Base-by-base conservation (phyloP, 1,284 basidiomycete genomes). In the Porodaedalea pini region DNA sequence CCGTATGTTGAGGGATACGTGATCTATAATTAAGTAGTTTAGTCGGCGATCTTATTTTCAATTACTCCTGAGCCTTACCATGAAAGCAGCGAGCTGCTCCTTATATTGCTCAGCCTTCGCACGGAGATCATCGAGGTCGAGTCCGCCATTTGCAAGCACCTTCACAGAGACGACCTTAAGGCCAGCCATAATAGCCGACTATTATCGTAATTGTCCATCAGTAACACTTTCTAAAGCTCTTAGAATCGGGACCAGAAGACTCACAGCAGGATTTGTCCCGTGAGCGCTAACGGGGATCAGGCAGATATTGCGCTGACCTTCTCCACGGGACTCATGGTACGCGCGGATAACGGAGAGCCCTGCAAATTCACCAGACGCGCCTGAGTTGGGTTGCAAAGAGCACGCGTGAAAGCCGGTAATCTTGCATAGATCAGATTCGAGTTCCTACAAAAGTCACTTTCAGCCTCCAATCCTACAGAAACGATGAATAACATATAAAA, bases 161-260 rank as follows among this genome's bases (percentile, higher is more conserved):
- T 97, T 97, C 70, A 99, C 87, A 21, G 96, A 77, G 2, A 99
- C 92, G 36, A 99, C 96, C 71, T 93, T 96, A 73, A 98, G 80
- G 36, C 96, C 96, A 49, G 96, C 93, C 94, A 99, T 96, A 57
- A 92, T 89, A 48, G 96, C 96, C 41, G 92, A 96, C 89, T 92
- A 64, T n/a, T n/a, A 19, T 10, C 4, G 11, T 5, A 7, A 63
- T 37, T 5, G 56, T 56, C 51, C 15, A 56, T 66, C 40, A 68
- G 57, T 57, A 45, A 59, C 23, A 36, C 15, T 50, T 40, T 23
- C 31, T 48, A 31, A 11, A 52, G 2, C 6, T 25, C n/a, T n/a
- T n/a, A n/a, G n/a, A 25, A 13, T 53, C 57, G 27, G 47, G 27
- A 48, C 17, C 57, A 52, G n/a, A 45, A 27, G n/a, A 71, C 84